These are phyloP conservation scores for Stentor coeruleus DNA, from an alignment of 73 alveolate species.

Conservation along the genomic window DNA sequence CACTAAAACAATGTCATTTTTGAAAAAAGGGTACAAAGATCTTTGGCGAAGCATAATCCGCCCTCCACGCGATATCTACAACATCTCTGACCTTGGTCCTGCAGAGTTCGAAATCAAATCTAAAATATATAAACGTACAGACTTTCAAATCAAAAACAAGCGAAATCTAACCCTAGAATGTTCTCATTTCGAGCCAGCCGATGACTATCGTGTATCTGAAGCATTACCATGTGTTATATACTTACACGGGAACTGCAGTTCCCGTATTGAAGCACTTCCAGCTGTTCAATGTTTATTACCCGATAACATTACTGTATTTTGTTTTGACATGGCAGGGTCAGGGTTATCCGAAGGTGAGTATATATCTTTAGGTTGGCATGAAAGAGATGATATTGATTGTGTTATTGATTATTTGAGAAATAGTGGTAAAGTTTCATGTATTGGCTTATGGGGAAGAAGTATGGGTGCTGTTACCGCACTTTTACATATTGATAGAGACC, in stretches of 20 bases:
- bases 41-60: slow-evolving; percentile 90
- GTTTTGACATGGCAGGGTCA: slow-evolving; percentile 89
- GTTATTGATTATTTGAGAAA: slow-evolving; percentile 86
- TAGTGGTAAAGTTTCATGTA: slow-evolving; percentile 77
- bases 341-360: slow-evolving; percentile 92
- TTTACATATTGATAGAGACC: slow-evolving; percentile 92
- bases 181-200: slow-evolving; percentile 72
- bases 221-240: slow-evolving; percentile 84
- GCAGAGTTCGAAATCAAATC: slow-evolving; percentile 63
- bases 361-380: slow-evolving; percentile 93
- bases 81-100: slow-evolving; percentile 75
- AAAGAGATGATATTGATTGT: slow-evolving; percentile 74
- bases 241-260: slow-evolving; percentile 87
- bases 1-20: too few species aligned
- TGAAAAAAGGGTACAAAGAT: slow-evolving; percentile 78
- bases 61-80: slow-evolving; percentile 87
- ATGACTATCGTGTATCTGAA: slow-evolving; percentile 46
- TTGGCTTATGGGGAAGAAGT: slow-evolving; percentile 96
- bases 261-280: slow-evolving; percentile 71
- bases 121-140: slow-evolving; percentile 50
- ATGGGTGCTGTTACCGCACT: slow-evolving; percentile 99
- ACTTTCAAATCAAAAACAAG: slow-evolving; percentile 50
- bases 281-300: slow-evolving; percentile 61
- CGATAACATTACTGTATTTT: slow-evolving; percentile 62
- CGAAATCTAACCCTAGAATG: slow-evolving; percentile 58